Conservation (phyloP, 176 grass and related monocot species). For the Aegilops umbellulata region DNA sequence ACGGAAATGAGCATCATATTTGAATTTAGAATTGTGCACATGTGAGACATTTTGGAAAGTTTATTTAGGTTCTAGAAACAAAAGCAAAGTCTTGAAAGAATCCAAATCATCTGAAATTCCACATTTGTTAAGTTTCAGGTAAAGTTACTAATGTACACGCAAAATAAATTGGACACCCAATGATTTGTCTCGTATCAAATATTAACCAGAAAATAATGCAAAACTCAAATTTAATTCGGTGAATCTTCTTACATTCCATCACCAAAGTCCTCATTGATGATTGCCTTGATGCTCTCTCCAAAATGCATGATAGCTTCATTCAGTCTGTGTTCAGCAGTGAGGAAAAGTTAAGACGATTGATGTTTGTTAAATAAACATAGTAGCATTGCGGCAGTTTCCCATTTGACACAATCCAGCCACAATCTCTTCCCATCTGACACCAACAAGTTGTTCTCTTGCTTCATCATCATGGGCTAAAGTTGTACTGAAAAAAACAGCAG, state of each 20-base stretch:
- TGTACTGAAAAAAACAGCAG: background rate
- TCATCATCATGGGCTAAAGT: background rate
- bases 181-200: background rate
- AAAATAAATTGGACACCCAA: background rate
- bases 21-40: background rate
- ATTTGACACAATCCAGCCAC: background rate
- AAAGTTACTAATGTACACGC: background rate
- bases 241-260: slow-evolving; percentile 89
- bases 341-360: background rate
- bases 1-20: background rate
- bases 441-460: background rate
- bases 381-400: background rate
- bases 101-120: background rate
- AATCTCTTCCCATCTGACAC: background rate
- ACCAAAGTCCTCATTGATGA: slow-evolving; percentile 96
- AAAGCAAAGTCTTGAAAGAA: background rate
- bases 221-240: background rate
- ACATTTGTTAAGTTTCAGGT: background rate
- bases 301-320: slow-evolving; percentile 98
- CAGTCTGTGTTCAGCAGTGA: slow-evolving; percentile 40
- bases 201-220: slow-evolving; percentile 8
- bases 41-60: background rate
- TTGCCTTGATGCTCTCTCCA: slow-evolving; percentile 98
- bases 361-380: background rate
- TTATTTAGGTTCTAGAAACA: background rate